A percentile compares a stretch with the other conserved stretches of the same genome.
Conservation (phyloP, 306 rosid species). For the Lablab purpureus region DNA sequence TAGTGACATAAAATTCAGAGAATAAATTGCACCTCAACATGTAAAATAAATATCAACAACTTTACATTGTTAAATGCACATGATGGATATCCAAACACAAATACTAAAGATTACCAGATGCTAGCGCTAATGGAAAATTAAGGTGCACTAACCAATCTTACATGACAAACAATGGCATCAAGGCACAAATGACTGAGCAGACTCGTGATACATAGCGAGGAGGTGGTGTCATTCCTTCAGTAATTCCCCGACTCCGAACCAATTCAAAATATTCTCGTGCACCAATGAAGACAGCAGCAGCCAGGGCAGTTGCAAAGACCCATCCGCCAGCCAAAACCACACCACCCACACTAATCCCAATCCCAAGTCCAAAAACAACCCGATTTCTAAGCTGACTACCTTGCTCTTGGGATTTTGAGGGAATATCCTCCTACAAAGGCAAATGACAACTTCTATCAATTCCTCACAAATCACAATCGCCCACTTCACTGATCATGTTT, state of each 20-base stretch:
- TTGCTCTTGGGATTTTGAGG: constrained; percentile 62
- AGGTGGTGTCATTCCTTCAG: constrained; percentile 96
- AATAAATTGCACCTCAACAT: constrained; percentile 20
- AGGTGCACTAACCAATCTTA: constrained; percentile 59
- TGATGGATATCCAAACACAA: not conserved
- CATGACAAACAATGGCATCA: constrained; percentile 85
- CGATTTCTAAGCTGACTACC: constrained; percentile 73
- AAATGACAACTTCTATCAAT: constrained; percentile 45
- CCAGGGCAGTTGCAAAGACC: constrained; percentile 70
- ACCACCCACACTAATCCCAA: constrained; percentile 77
- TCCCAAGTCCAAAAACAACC: constrained; percentile 82
- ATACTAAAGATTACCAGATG: constrained; percentile 19
- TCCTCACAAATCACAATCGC: constrained; percentile 28
- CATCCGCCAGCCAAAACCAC: constrained; percentile 94
- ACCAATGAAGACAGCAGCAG: constrained; percentile 77
- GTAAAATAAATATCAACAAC: constrained; percentile 18
- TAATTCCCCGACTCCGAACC: constrained; percentile 87
- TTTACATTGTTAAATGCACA: constrained; percentile 34
- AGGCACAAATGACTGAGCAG: constrained; percentile 88
- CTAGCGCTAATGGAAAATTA: constrained; percentile 14
- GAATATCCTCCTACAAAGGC: constrained; percentile 54
- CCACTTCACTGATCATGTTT: constrained; percentile 39
- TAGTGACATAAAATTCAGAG: constrained; percentile 2
- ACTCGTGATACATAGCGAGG: constrained; percentile 88
- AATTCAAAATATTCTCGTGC: constrained; percentile 90